Percentiles rank a stretch among this genome's conserved stretches.
Conservation (phyloP, 768 basidiomycete genomes). For the Tylopilus subfusipes region DNA sequence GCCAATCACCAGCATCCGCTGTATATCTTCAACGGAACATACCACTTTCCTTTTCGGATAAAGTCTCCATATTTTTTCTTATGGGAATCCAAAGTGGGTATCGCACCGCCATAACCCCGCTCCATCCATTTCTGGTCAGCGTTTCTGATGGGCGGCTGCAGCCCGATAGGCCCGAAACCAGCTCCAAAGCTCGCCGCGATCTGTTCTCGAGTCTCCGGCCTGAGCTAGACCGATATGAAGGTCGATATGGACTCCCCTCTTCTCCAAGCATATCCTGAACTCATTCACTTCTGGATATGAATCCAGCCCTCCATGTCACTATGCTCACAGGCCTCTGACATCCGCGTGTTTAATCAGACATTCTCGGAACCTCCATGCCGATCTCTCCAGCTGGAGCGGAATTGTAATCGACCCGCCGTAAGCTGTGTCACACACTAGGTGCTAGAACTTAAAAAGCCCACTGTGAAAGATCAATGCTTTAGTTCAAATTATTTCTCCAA, state of each 20-base stretch:
- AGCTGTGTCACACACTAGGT: slow-evolving; percentile 13
- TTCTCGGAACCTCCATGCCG: neutral
- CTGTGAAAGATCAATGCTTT: neutral
- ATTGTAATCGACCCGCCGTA: neutral
- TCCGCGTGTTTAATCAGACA: neutral
- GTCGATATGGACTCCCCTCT: neutral
- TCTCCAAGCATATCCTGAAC: neutral
- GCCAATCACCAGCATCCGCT: neutral
- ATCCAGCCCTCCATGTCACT: neutral
- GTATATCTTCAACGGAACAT: neutral
- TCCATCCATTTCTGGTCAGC: neutral
- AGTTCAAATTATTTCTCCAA: neutral
- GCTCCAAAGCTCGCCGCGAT: neutral
- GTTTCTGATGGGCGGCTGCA: neutral
- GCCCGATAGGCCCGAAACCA: neutral
- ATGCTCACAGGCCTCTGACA: neutral
- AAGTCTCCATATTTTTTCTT: neutral
- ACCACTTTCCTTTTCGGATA: neutral
- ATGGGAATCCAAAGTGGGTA: neutral
- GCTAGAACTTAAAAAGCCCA: slow-evolving; percentile 9
- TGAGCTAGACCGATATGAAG: neutral
- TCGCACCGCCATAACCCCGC: neutral
- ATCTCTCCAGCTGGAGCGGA: neutral
- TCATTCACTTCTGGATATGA: neutral
- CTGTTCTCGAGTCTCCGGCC: neutral